Evolutionary conservation across 768 basidiomycete species (phyloP).

Genomic region (Mycena leptocephala): DNA sequence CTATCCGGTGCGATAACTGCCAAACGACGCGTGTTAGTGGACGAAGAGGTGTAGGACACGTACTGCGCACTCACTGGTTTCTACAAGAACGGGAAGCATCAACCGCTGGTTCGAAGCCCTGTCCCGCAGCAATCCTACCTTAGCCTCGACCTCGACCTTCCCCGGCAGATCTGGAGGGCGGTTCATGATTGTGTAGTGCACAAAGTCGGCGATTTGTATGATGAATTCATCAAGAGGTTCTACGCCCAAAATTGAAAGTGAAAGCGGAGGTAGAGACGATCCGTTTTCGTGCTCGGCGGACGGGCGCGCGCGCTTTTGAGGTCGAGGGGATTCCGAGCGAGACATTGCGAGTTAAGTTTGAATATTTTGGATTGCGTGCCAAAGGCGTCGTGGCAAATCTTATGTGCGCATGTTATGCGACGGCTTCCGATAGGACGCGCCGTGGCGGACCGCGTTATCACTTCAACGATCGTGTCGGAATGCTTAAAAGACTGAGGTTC

Average conservation of each 20-base stretch:
- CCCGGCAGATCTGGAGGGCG: slow-evolving; percentile 67
- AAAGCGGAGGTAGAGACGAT: slow-evolving; percentile 71
- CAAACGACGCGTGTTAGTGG: slow-evolving; percentile 28
- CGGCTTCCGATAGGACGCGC: not conserved
- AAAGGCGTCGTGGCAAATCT: not conserved
- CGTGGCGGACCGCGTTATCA: not conserved
- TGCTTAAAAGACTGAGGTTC: not conserved
- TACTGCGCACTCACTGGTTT: slow-evolving; percentile 78
- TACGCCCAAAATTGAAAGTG: slow-evolving; percentile 87
- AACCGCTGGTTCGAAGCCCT: slow-evolving; percentile 70
- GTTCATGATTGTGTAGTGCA: slow-evolving; percentile 79
- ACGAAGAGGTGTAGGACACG: slow-evolving; percentile 16
- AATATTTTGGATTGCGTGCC: not conserved
- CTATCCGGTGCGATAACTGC: slow-evolving; percentile 80
- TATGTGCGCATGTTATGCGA: not conserved
- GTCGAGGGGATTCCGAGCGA: slow-evolving; percentile 48
- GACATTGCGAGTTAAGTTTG: slow-evolving; percentile 31
- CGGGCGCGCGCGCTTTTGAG: slow-evolving; percentile 49
- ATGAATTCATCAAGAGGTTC: slow-evolving; percentile 96
- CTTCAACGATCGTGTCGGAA: not conserved
- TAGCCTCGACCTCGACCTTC: slow-evolving; percentile 91
- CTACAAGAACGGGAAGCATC: slow-evolving; percentile 81
- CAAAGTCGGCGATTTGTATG: slow-evolving; percentile 91
- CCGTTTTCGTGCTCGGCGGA: slow-evolving; percentile 45
- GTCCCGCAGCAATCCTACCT: slow-evolving; percentile 86